phyloP scores from a whole-genome alignment of 805 yeast genomes.

The Metschnikowia lachancei region DNA sequence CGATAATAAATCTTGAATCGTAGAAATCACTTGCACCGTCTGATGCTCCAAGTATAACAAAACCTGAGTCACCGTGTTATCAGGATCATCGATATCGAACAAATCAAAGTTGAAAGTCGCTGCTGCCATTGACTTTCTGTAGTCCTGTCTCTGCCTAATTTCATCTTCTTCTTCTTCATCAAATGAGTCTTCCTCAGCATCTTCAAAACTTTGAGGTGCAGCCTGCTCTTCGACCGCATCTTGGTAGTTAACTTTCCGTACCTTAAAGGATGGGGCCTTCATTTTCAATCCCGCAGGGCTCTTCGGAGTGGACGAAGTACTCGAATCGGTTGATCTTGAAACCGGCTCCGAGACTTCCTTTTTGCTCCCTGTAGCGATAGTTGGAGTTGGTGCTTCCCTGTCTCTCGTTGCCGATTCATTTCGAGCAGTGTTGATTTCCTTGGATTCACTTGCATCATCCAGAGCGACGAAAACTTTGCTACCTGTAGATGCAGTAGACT shows the following conservation, averaged over 20 bases:
- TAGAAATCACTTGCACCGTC: conserved; percentile 85
- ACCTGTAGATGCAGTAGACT: neutral
- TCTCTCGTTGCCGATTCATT: neutral
- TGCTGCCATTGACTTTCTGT: conserved; percentile 48
- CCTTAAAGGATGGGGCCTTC: conserved; percentile 16
- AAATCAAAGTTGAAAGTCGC: conserved; percentile 67
- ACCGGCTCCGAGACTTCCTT: no score
- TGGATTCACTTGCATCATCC: neutral
- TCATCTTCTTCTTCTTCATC: conserved; percentile 32
- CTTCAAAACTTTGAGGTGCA: conserved; percentile 10
- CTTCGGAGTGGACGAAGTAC: neutral
- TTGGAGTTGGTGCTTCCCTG: neutral
- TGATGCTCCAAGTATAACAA: conserved; percentile 87
- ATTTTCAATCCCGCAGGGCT: conserved; percentile 4
- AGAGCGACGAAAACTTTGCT: neutral
- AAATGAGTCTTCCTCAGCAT: conserved; percentile 23
- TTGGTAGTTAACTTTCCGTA: conserved; percentile 17
- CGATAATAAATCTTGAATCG: conserved; percentile 77
- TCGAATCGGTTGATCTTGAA: neutral
- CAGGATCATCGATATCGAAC: conserved; percentile 83
- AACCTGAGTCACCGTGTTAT: conserved; percentile 80
- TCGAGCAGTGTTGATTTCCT: neutral
- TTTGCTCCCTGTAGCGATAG: neutral
- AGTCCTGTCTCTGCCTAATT: conserved; percentile 44
- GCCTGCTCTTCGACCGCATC: conserved; percentile 9